Evolutionary conservation across 2,329 filamentous ascomycete genomes (phyloP).

Genomic region (Fusarium sp.): DNA sequence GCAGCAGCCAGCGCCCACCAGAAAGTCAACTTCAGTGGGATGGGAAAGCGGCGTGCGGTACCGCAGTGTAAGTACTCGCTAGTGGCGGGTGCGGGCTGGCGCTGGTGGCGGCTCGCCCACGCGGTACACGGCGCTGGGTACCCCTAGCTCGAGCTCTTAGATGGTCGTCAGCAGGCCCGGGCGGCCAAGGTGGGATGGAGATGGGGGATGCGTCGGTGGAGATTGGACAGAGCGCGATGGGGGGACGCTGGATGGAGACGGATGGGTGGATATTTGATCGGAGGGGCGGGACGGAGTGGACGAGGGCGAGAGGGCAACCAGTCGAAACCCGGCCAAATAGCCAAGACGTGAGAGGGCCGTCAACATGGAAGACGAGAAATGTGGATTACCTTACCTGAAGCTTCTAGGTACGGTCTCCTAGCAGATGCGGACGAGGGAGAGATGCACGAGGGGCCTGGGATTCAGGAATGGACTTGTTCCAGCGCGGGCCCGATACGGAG

Average conservation of each 20-base stretch:
- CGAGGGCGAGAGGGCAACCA: background rate
- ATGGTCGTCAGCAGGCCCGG: constrained; percentile 21
- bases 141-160: constrained; percentile 32
- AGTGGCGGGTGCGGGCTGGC: constrained; percentile 39
- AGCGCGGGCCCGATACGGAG: constrained; percentile 18
- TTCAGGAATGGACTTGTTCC: constrained; percentile 3
- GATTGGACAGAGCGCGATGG: constrained; percentile 27
- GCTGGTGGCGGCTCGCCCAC: constrained; percentile 40
- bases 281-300: constrained; percentile 17
- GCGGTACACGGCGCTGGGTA: constrained; percentile 36
- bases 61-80: constrained; percentile 34
- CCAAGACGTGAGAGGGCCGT: background rate
- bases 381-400: constrained; percentile 26
- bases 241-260: constrained; percentile 24
- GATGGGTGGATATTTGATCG: constrained; percentile 36
- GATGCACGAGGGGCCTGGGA: background rate
- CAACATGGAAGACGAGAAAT: constrained; percentile 26
- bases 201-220: constrained; percentile 39
- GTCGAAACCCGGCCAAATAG: constrained; percentile 4
- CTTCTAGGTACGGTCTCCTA: too few relatives aligned
- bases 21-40: constrained; percentile 23
- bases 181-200: constrained; percentile 39
- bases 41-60: constrained; percentile 24
- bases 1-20: constrained; percentile 20
- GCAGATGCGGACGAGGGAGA: background rate